Base-by-base conservation (phyloP, 371 early-diverging fungal species). In the Dinochytrium kinnereticum region DNA sequence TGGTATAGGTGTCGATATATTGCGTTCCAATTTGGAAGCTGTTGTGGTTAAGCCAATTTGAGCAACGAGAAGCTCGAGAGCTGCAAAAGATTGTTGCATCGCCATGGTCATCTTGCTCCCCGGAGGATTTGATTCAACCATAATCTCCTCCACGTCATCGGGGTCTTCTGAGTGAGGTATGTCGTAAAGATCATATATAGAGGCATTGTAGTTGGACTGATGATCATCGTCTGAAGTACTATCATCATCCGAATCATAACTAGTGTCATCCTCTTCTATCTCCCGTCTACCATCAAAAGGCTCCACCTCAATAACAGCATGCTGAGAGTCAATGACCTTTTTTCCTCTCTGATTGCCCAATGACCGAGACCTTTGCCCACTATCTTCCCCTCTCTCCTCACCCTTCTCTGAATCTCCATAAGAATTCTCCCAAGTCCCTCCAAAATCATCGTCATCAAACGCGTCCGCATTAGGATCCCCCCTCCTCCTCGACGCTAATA, bases 181-280 rank as follows among this genome's bases (percentile, higher is more conserved):
- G 13, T 19, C 33, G 64, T 64, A 64, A 15, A 64, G 17, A 64
- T 64, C 34, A 64, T 28, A 30, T 2, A 64, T 64, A 17, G 64
- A 64, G 7, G 31, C 19, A 10, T 3, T 34, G 5, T 26, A 7
- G 36, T 64, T 5, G 2, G 19, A 17, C n/a, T n/a, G n/a, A n/a
- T n/a, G n/a, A 19, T 55, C 57, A 26, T 55, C 57, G 10, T 55
- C 57, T 10, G 57, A 55, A 7, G 10, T 26, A 7, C 26, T 26
- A 7, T 10, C 10, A 10, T 19, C 10, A 7, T 55, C 57, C 10
- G 57, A 26, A 55, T 55, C 57, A n/a, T n/a, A n/a, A n/a, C n/a
- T n/a, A n/a, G n/a, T n/a, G 26, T 55, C 57, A 7, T 5, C 26
- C 15, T 10, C 10, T 26, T 30, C 57, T 30, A 17, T 26, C 5